A percentile compares a stretch with the other conserved stretches of the same genome.
These are phyloP conservation scores for Cokeromyces recurvatus DNA, from an alignment of 371 early-diverging fungal genomes.

Conservation along the genomic window DNA sequence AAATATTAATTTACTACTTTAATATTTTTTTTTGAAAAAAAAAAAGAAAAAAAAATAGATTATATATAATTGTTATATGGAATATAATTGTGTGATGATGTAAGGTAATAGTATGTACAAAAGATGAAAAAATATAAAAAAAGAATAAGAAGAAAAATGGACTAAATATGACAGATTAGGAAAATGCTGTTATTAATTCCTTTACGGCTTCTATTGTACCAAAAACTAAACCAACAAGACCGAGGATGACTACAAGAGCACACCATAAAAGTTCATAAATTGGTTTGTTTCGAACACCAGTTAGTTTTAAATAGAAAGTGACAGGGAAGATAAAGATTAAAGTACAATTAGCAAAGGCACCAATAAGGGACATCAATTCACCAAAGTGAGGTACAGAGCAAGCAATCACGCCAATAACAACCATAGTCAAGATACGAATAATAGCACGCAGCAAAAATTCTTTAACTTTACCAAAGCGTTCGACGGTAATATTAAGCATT, in stretches of 20 bases:
- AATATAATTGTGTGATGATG: background rate
- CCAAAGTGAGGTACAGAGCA: constrained; percentile 76
- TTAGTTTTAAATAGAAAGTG: constrained; percentile 73
- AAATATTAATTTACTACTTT: too few species aligned
- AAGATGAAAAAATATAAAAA: background rate
- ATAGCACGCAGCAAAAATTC: constrained; percentile 16
- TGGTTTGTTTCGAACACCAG: constrained; percentile 58
- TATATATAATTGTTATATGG: background rate
- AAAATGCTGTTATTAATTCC: constrained; percentile 40
- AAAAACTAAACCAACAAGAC: constrained; percentile 68
- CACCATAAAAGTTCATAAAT: constrained; percentile 56
- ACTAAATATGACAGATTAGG: background rate
- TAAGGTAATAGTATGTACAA: background rate
- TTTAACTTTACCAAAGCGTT: constrained; percentile 27
- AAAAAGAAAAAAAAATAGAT: background rate
- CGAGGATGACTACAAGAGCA: constrained; percentile 54
- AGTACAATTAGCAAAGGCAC: constrained; percentile 73
- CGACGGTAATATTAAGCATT: constrained; percentile 47
- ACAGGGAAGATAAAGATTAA: constrained; percentile 84
- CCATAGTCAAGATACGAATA: constrained; percentile 10
- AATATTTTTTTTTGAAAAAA: constrained; percentile 3
- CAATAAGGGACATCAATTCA: constrained; percentile 78
- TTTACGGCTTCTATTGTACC: constrained; percentile 71
- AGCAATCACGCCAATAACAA: constrained; percentile 53
- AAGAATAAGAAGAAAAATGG: too few species aligned